Evolutionary conservation across 1,139 yeast species (phyloP).

Genomic region (Eremothecium sinecaudum): DNA sequence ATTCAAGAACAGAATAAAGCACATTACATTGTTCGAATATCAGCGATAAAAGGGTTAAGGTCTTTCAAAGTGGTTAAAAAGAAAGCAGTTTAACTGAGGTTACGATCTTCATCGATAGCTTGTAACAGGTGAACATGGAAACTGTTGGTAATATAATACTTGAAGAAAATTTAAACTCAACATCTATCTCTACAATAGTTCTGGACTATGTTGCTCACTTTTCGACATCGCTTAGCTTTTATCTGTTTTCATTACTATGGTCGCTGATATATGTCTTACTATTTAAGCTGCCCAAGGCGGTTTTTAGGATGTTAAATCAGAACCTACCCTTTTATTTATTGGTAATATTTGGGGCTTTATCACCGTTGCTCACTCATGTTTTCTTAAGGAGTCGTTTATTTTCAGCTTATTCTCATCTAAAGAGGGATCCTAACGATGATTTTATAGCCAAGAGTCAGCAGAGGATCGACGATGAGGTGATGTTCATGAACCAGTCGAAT

Average conservation of each 20-base stretch:
- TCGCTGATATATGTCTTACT: no score
- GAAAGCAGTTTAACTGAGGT: no score
- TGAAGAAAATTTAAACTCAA: no score
- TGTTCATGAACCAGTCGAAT: slow-evolving; percentile 7
- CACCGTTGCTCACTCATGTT: slow-evolving; percentile 7
- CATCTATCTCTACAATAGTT: no score
- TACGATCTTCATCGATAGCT: no score
- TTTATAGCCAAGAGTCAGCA: slow-evolving; percentile 8
- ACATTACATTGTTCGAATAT: no score
- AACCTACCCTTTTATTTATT: slow-evolving; percentile 7
- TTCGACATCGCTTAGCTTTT: not conserved
- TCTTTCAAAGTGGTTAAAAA: no score
- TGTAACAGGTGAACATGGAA: no score
- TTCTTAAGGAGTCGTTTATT: slow-evolving; percentile 9
- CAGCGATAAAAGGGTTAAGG: no score
- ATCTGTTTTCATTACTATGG: not conserved
- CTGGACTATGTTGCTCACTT: not conserved
- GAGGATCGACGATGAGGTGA: slow-evolving; percentile 10
- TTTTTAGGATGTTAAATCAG: not conserved
- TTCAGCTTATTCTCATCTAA: slow-evolving; percentile 10
- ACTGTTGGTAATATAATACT: no score
- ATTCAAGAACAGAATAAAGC: no score
- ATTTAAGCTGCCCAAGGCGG: not conserved
- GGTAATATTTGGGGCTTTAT: not conserved
- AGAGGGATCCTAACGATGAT: slow-evolving; percentile 10